phyloP scores from a whole-genome alignment of 2,329 filamentous ascomycete genomes.

The Didymella exigua region DNA sequence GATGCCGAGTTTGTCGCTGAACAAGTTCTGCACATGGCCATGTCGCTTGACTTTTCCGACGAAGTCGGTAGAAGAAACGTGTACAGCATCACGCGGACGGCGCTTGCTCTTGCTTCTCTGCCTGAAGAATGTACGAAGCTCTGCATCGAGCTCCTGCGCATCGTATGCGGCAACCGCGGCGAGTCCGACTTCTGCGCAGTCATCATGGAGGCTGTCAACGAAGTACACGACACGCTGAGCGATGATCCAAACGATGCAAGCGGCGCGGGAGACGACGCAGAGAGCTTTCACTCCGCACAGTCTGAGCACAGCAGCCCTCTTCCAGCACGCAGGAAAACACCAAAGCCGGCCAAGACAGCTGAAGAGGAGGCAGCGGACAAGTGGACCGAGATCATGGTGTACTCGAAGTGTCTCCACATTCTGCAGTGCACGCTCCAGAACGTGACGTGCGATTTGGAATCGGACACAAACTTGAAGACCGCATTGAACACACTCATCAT shows the following conservation, averaged over 20 bases:
- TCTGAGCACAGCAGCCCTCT: constrained; percentile 74
- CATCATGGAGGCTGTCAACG: constrained; percentile 90
- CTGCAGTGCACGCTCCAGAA: constrained; percentile 97
- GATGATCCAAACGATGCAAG: constrained; percentile 63
- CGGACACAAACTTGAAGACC: constrained; percentile 89
- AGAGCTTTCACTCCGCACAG: constrained; percentile 91
- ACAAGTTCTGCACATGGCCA: constrained; percentile 88
- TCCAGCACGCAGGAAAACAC: constrained; percentile 55
- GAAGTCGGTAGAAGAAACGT: constrained; percentile 95
- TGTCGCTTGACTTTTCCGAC: constrained; percentile 95
- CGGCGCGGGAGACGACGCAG: constrained; percentile 42
- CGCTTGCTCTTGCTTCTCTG: constrained; percentile 81
- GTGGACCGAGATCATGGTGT: constrained; percentile 89
- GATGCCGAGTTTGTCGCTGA: constrained; percentile 96
- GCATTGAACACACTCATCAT: constrained; percentile 98
- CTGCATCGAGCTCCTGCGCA: constrained; percentile 77
- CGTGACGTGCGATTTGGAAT: constrained; percentile 82
- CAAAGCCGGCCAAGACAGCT: constrained; percentile 46
- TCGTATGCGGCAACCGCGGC: constrained; percentile 79
- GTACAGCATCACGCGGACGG: constrained; percentile 87
- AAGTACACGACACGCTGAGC: constrained; percentile 93
- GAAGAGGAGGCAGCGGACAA: constrained; percentile 66
- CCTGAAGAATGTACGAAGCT: constrained; percentile 93
- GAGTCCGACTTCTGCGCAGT: constrained; percentile 84
- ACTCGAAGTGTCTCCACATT: constrained; percentile 97